Percentiles rank a stretch among this genome's conserved stretches.
These are phyloP conservation scores for Rhinocladiella similis DNA, from an alignment of 2,329 filamentous ascomycete species.

Conservation along the genomic window DNA sequence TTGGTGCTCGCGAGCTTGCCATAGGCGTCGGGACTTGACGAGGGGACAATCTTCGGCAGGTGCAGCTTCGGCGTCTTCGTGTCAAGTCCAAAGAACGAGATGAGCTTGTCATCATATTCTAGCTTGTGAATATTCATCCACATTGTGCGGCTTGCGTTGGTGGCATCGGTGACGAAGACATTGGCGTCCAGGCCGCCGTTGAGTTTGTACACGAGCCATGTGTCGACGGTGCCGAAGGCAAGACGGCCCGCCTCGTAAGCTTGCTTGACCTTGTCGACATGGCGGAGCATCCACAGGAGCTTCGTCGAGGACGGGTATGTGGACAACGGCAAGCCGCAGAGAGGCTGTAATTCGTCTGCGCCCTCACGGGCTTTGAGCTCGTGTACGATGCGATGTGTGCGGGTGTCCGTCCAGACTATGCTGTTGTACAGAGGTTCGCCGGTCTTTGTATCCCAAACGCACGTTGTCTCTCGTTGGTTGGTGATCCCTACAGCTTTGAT, in stretches of 20 bases:
- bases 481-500: constrained; percentile 75
- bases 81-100: constrained; percentile 72
- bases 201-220: constrained; percentile 75
- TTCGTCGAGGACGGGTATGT: constrained; percentile 80
- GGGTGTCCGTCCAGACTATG: constrained; percentile 78
- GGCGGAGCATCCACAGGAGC: constrained; percentile 70
- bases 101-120: constrained; percentile 69
- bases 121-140: constrained; percentile 77
- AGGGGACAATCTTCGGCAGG: constrained; percentile 72
- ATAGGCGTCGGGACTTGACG: constrained; percentile 67
- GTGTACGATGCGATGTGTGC: constrained; percentile 69
- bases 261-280: constrained; percentile 63
- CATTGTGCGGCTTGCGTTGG: constrained; percentile 80
- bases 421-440: constrained; percentile 74
- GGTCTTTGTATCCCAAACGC: constrained; percentile 73
- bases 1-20: constrained; percentile 61
- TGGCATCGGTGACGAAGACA: constrained; percentile 72
- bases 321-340: constrained; percentile 73
- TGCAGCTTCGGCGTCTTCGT: constrained; percentile 57
- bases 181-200: constrained; percentile 58
- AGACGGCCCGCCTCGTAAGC: constrained; percentile 69
- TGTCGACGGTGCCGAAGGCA: constrained; percentile 76
- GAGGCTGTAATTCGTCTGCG: constrained; percentile 61
- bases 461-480: constrained; percentile 77
- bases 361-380: constrained; percentile 64